Percentiles rank a stretch among this genome's conserved stretches.
Conservation (phyloP, 345 rosid genomes). For the Gossypium rotundifolium region DNA sequence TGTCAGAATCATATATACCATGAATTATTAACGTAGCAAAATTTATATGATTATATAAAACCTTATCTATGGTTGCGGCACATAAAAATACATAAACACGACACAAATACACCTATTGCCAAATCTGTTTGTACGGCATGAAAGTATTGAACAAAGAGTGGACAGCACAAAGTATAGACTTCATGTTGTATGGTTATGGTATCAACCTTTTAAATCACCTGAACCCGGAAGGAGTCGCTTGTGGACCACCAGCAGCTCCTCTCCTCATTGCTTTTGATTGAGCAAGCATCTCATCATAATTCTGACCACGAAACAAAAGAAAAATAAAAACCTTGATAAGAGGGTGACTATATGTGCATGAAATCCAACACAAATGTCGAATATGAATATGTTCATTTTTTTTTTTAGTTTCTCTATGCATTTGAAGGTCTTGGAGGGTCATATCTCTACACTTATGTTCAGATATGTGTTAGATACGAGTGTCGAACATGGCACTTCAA, state of each 20-base stretch:
- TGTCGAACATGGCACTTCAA: background rate
- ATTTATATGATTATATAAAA: background rate
- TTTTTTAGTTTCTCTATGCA: background rate
- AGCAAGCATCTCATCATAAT: conserved; percentile 61
- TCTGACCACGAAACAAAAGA: conserved; percentile 29
- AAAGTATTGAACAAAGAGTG: background rate
- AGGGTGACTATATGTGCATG: background rate
- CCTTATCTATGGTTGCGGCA: background rate
- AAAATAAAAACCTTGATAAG: background rate
- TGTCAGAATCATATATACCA: background rate
- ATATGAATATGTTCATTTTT: background rate
- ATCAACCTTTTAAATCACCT: conserved; percentile 31
- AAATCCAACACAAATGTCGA: background rate
- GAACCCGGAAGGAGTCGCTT: conserved; percentile 50
- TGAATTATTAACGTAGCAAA: background rate
- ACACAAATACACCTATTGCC: background rate
- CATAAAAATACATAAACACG: background rate
- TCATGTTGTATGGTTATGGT: background rate
- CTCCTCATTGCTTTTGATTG: conserved; percentile 50
- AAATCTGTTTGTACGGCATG: background rate
- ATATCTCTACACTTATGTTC: background rate
- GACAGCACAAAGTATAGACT: background rate
- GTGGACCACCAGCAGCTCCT: conserved; percentile 48
- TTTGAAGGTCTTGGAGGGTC: background rate
- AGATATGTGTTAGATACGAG: background rate